A percentile compares a stretch with the other conserved stretches of the same genome.
Evolutionary conservation across 2,329 filamentous ascomycete genomes (phyloP).

Genomic region (Aspergillus novofumigatus): DNA sequence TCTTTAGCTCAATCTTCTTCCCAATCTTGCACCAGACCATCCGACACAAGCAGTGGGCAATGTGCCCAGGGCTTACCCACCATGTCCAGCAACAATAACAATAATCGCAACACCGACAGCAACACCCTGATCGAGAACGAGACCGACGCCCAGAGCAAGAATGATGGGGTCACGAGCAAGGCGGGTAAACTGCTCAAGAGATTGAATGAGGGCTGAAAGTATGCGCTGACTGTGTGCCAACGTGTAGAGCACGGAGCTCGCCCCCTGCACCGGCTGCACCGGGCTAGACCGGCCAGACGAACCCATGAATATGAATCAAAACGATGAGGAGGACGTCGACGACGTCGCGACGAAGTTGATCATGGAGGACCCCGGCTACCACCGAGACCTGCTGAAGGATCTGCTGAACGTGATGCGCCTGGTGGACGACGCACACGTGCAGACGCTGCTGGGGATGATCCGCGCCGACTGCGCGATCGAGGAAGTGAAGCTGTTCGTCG

Average conservation of each 20-base stretch:
- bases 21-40: no score
- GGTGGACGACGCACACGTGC: constrained; percentile 14
- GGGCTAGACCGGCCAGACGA: neutral
- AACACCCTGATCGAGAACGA: no score
- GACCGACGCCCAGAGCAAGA: no score
- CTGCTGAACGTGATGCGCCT: constrained; percentile 25
- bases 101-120: no score
- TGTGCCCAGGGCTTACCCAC: no score
- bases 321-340: neutral
- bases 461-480: constrained; percentile 21
- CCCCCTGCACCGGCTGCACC: neutral
- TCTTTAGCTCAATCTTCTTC: no score
- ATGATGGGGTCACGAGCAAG: neutral
- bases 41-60: no score
- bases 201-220: no score
- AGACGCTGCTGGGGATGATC: constrained; percentile 24
- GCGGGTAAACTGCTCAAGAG: neutral
- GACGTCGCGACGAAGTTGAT: neutral
- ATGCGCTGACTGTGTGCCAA: neutral
- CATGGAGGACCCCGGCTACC: constrained; percentile 13
- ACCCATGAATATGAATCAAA: neutral
- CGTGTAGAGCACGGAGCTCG: neutral
- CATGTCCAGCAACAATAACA: no score
- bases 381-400: constrained; percentile 25
- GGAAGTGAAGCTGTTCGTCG: constrained; percentile 23